Conservation (phyloP, 768 basidiomycete genomes). For the Pulveroboletus frians region DNA sequence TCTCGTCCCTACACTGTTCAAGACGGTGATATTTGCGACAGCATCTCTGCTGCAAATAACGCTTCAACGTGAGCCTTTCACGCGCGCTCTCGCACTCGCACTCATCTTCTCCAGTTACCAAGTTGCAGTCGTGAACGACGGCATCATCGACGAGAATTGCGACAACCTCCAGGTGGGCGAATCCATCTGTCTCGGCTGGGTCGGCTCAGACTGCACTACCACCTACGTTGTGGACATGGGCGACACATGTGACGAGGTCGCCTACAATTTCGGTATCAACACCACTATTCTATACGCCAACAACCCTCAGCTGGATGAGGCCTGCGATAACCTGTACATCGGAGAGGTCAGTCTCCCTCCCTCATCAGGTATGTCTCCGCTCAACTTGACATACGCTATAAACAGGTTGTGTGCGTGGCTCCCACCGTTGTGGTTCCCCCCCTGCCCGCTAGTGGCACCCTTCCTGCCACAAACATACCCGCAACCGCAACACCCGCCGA, state of each 20-base stretch:
- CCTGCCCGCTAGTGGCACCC: conserved; percentile 31
- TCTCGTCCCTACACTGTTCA: conserved; percentile 56
- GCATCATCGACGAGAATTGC: conserved; percentile 48
- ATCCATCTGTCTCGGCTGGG: conserved; percentile 56
- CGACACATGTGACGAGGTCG: conserved; percentile 58
- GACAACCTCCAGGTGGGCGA: conserved; percentile 50
- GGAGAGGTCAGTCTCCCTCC: conserved; percentile 53
- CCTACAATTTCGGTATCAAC: conserved; percentile 40
- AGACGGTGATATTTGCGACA: conserved; percentile 63
- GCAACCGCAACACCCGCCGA: conserved; percentile 30
- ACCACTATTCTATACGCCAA: conserved; percentile 51
- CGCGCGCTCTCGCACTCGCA: neutral
- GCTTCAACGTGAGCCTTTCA: conserved; percentile 53
- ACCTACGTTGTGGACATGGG: conserved; percentile 51
- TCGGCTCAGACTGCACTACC: conserved; percentile 54
- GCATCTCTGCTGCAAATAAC: conserved; percentile 58
- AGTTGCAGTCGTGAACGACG: conserved; percentile 57
- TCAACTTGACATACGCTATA: neutral
- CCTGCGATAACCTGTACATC: conserved; percentile 64
- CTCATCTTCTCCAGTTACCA: conserved; percentile 51
- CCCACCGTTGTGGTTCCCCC: conserved; percentile 40
- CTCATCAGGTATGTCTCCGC: neutral
- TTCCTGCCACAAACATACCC: conserved; percentile 29
- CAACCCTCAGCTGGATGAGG: conserved; percentile 66
- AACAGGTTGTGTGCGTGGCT: conserved; percentile 52